These are phyloP conservation scores for Alloteropsis semialata DNA, from an alignment of 176 grass and related monocot genomes.

Conservation along the genomic window DNA sequence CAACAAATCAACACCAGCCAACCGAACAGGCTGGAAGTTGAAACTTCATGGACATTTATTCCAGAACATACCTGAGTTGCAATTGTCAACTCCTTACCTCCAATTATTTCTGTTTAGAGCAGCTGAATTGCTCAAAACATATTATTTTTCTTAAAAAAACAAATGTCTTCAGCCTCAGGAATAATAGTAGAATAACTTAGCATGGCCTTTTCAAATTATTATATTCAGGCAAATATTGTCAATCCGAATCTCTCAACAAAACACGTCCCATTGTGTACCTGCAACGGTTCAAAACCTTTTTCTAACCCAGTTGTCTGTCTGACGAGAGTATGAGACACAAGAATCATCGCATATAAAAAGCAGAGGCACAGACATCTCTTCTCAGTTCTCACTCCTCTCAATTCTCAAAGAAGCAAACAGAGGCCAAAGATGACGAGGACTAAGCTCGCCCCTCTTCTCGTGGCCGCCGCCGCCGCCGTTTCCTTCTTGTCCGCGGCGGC, in stretches of 20 bases:
- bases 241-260: not conserved
- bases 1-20: no score
- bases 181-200: not conserved
- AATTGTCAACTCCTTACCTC: not conserved
- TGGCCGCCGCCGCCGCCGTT: constrained; percentile 19
- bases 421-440: constrained; percentile 15
- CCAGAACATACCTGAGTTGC: not conserved
- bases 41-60: not conserved
- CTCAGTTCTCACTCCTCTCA: not conserved
- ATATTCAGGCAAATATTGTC: not conserved
- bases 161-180: not conserved
- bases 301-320: not conserved
- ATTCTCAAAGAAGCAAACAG: not conserved
- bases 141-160: not conserved
- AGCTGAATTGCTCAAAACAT: not conserved
- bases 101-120: not conserved
- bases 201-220: not conserved
- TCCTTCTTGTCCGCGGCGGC: constrained; percentile 18
- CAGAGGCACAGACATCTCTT: not conserved
- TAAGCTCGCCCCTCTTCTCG: constrained; percentile 17
- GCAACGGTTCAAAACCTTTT: constrained; percentile 1
- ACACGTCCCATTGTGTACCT: not conserved
- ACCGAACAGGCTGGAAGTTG: no score
- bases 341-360: constrained; percentile 3
- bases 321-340: no score